Base-by-base conservation (phyloP, 306 rosid genomes). In the Adenanthera pavonina region DNA sequence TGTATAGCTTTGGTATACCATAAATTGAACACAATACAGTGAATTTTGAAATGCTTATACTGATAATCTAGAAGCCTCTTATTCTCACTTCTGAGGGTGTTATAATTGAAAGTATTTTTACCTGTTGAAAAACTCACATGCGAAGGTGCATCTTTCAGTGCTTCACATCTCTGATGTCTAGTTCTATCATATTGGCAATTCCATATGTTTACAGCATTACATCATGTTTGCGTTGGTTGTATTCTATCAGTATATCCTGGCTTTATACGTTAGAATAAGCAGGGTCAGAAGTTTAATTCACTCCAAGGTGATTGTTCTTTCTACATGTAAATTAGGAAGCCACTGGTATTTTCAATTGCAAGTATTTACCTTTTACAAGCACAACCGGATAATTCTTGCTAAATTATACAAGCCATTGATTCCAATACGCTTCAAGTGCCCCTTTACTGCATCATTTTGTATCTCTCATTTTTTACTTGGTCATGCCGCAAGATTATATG, bases 401-500 rank as follows among this genome's bases (percentile, higher is more conserved):
- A 8, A 33, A 12, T 34, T 7, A 19, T 8, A 25, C 33, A 78
- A 38, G 74, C 52, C 52, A 52, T 41, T 12, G 5, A 52, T 52
- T 78, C 44, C 38, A 19, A 14, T 78, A 57, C 20, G 64, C 11
- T 57, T 9, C 35, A 20, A 2, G 64, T 19, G 64, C 13, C 34
- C 12, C 14, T 57, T 20, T 57, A 20, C 19, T 64, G 44, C 44
- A 34, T 33, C 17, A 8, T 57, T 70, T 6, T 47, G 11, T 61
- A 46, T 57, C 48, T 53, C 54, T 49, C 49, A 17, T 62, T 52
- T n/a, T 44, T 67, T 20, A 75, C 57, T 57, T 69, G 47, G 56
- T 35, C 80, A 34, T 66, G 74, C 51, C 47, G 57, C 64, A 3
- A 56, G 78, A n/a, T 81, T 59, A 8, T 60, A 62, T 48, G 69